Evolutionary conservation across 176 grass and related monocot genomes (phyloP).

Genomic region (Avena atlantica): DNA sequence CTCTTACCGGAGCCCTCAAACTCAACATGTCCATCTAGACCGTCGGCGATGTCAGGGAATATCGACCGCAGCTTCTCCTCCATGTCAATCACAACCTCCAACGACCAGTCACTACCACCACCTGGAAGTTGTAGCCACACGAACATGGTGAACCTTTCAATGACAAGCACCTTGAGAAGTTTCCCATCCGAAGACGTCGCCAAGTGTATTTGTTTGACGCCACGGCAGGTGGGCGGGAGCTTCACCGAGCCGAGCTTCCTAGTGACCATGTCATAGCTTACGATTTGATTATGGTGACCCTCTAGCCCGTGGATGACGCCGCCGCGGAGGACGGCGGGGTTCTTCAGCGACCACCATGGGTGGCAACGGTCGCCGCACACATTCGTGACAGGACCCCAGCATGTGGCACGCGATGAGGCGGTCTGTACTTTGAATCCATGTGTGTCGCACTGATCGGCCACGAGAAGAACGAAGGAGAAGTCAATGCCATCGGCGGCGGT

Average conservation of each 20-base stretch:
- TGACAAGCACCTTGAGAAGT: not conserved
- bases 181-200: no score
- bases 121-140: not conserved
- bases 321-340: not conserved
- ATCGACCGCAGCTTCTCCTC: not conserved
- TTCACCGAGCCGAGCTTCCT: not conserved
- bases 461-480: not conserved
- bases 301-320: not conserved
- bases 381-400: no score
- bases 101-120: not conserved
- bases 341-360: no score
- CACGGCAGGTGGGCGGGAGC: not conserved
- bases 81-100: not conserved
- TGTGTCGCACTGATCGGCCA: no score
- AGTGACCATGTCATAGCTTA: not conserved
- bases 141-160: not conserved
- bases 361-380: no score
- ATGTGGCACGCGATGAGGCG: not conserved
- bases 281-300: not conserved
- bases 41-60: not conserved
- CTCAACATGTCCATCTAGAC: no score
- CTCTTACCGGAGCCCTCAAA: no score
- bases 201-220: no score
- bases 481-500: not conserved
- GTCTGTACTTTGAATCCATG: not conserved